These are phyloP conservation scores for Daldinia grandis DNA, from an alignment of 495 filamentous ascomycete genomes.

Conservation along the genomic window DNA sequence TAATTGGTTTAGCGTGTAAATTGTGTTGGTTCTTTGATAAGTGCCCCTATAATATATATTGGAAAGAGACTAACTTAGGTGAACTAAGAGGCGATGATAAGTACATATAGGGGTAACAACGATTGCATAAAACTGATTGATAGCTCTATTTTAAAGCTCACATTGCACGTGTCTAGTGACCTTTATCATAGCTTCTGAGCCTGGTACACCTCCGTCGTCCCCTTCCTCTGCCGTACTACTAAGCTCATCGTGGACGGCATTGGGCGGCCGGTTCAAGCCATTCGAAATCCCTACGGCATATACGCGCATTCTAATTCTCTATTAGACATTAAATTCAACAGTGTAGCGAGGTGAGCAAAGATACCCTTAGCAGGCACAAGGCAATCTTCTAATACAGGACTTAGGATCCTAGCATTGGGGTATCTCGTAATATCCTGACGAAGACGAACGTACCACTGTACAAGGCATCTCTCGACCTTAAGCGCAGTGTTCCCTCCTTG, in stretches of 20 bases:
- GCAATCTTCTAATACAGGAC: not conserved
- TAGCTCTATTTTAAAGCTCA: not conserved
- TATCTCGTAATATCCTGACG: not conserved
- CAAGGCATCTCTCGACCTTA: constrained; percentile 2
- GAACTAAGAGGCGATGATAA: not conserved
- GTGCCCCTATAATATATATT: not conserved
- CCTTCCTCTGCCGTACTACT: constrained; percentile 10
- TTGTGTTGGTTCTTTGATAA: not conserved
- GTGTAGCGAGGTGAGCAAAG: no score
- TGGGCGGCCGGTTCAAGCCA: not conserved
- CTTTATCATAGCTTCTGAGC: not conserved
- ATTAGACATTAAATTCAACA: no score
- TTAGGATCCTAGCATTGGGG: not conserved
- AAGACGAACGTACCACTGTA: not conserved
- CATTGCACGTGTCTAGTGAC: not conserved
- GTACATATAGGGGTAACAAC: not conserved
- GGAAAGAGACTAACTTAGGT: not conserved
- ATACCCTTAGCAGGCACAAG: no score
- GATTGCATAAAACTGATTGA: no score
- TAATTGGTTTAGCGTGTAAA: no score
- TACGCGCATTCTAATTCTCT: no score
- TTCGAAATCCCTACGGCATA: not conserved
- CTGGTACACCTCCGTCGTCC: not conserved
- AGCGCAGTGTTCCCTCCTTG: not conserved
- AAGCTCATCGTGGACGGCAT: constrained; percentile 3